Evolutionary conservation across 139 green algal genomes (phyloP).

Genomic region (Klebsormidium nitens): DNA sequence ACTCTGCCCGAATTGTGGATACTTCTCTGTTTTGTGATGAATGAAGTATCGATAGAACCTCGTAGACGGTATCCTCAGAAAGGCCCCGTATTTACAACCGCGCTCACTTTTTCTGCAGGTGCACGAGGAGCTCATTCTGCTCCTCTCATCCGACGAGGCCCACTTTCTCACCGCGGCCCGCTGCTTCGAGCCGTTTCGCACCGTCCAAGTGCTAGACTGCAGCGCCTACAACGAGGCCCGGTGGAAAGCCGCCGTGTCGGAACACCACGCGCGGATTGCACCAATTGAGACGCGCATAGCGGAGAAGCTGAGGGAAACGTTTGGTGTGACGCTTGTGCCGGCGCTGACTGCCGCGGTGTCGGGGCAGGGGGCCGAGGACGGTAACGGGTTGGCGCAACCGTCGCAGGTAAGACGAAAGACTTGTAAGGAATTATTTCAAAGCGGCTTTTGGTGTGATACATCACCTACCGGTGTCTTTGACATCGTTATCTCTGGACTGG

Average conservation of each 20-base stretch:
- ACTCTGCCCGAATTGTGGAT: no score
- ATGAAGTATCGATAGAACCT: no score
- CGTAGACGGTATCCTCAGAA: no score
- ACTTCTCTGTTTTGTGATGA: no score
- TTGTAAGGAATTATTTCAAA: no score
- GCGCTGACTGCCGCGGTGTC: conserved; percentile 50
- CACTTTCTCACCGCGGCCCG: background rate
- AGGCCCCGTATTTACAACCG: no score
- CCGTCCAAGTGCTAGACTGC: conserved; percentile 50
- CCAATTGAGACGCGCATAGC: conserved; percentile 58
- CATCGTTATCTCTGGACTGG: no score
- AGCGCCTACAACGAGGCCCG: conserved; percentile 48
- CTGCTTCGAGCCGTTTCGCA: conserved; percentile 25
- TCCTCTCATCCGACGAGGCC: conserved; percentile 48
- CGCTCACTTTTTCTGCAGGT: conserved; percentile 32
- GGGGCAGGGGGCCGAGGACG: conserved; percentile 22
- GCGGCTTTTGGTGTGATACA: no score
- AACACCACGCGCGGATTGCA: conserved; percentile 54
- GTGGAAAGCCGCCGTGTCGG: conserved; percentile 53
- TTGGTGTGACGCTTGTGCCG: conserved; percentile 51
- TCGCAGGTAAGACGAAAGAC: no score
- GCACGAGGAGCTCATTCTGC: conserved; percentile 54
- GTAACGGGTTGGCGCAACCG: conserved; percentile 42
- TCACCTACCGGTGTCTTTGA: no score
- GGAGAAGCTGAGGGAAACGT: conserved; percentile 61